Conservation (phyloP, 2,329 filamentous ascomycete species). For the Aspergillus calidoustus region DNA sequence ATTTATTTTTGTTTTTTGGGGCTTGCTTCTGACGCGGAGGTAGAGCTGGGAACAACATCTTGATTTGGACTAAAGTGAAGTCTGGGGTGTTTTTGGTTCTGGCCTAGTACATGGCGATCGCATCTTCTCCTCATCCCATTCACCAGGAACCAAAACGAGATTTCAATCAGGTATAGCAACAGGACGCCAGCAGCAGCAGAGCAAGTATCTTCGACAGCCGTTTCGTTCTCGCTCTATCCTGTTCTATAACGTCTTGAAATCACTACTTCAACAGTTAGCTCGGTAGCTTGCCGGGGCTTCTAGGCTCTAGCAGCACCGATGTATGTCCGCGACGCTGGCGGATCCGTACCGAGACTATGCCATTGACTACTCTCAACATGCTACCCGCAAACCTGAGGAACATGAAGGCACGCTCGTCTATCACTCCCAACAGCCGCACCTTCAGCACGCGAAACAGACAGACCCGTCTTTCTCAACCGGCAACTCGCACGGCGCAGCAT, state of each 20-base stretch:
- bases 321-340: slow-evolving; percentile 72
- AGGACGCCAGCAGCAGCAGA: not conserved
- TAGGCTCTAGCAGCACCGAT: slow-evolving; percentile 75
- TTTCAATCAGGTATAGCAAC: slow-evolving; percentile 2
- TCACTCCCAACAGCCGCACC: slow-evolving; percentile 53
- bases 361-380: slow-evolving; percentile 74
- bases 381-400: slow-evolving; percentile 67
- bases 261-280: slow-evolving; percentile 15
- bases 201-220: not conserved
- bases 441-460: slow-evolving; percentile 40
- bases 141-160: slow-evolving; percentile 2
- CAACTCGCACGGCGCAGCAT: slow-evolving; percentile 37
- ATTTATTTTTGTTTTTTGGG: not conserved
- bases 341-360: slow-evolving; percentile 77
- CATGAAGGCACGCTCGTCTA: slow-evolving; percentile 68
- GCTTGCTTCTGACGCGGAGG: slow-evolving; percentile 14
- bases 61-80: slow-evolving; percentile 9
- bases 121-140: slow-evolving; percentile 9
- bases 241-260: not conserved
- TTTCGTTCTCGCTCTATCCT: not conserved
- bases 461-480: slow-evolving; percentile 40
- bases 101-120: slow-evolving; percentile 20
- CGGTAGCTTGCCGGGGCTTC: slow-evolving; percentile 67
- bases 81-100: slow-evolving; percentile 6
- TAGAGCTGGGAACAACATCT: slow-evolving; percentile 11